Evolutionary conservation across 495 filamentous ascomycete genomes (phyloP).

Genomic region (Copromyces sp.): DNA sequence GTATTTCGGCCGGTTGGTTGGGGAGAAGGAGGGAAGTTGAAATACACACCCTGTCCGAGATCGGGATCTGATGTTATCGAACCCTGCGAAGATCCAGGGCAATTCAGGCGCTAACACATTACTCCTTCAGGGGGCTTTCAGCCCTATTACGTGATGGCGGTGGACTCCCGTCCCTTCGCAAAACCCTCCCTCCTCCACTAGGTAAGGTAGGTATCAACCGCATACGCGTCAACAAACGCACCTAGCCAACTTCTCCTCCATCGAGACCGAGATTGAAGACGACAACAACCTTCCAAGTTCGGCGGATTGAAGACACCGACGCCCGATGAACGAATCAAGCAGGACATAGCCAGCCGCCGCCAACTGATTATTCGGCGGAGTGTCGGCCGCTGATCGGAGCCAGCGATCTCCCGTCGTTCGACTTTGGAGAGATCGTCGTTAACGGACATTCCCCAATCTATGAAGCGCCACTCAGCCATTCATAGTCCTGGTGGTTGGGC

Average conservation of each 20-base stretch:
- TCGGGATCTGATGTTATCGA: constrained; percentile 4
- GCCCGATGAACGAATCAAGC: background rate
- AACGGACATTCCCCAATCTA: constrained; percentile 21
- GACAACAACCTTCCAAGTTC: background rate
- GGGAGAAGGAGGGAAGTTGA: background rate
- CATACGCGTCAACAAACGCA: background rate
- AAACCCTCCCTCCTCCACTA: background rate
- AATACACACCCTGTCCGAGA: background rate
- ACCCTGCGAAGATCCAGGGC: background rate
- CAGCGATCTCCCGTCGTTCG: background rate
- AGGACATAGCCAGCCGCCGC: background rate
- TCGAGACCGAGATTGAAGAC: background rate
- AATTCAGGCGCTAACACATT: background rate
- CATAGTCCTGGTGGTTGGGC: background rate
- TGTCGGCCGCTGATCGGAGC: background rate
- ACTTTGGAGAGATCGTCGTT: background rate
- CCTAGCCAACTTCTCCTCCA: background rate
- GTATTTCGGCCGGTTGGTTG: background rate
- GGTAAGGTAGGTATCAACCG: background rate
- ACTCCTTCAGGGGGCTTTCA: background rate
- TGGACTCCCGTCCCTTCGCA: background rate
- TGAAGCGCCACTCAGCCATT: background rate
- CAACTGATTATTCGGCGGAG: background rate
- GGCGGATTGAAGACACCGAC: background rate
- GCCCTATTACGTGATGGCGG: background rate